Evolutionary conservation across 768 basidiomycete species (phyloP), one percentile per base, ranked within the genome.

Genomic region (Tricholoma terreum): DNA sequence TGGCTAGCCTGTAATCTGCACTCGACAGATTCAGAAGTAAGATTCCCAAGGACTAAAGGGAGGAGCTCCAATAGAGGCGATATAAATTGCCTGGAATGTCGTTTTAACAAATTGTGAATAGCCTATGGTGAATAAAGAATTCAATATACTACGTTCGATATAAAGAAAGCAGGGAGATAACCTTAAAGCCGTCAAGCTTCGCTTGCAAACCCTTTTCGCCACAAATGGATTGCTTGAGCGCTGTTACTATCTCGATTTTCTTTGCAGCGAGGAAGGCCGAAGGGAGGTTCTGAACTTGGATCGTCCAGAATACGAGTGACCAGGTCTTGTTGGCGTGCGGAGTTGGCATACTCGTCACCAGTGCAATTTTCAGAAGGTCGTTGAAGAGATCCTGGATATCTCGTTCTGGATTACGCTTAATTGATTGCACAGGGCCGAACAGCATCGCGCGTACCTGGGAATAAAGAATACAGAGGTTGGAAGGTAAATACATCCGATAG

Each of bases 1-100:
- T 81, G 75, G 7, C 80, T 82, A 2, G 88, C 84, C 55, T 82
- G 76, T 0, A 78, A 61, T 38, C 86, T 81, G 38, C 69, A 53
- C 8, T 67, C 65, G 6, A 59, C 36, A 21, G 71, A 66, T 12
- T 70, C 65, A 9, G 64, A 66, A 4, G 63, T 50, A 36, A 80
- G 65, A 54, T 70, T 61, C 4, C 59, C 50, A 52, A 80, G 62
- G 51, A 74, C 61, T 36, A 63, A 54, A 1, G 81, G 78, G 3
- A 89, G 70, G 10, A 88, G 71, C 19, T 75, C 73, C 7, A 73
- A 67, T 46, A 88, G 79, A 14, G 79, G 75, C 0, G 75, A 70
- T 7, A 82, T 62, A 59, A 88, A 85, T 4, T 77, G 69, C 3
- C 63, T 63, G 0, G 83, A 80, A 42, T 82, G 78, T 36, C 64